Evolutionary conservation across 2,329 filamentous ascomycete species (phyloP).

Genomic region (Ceratocystiopsis brevicomis): DNA sequence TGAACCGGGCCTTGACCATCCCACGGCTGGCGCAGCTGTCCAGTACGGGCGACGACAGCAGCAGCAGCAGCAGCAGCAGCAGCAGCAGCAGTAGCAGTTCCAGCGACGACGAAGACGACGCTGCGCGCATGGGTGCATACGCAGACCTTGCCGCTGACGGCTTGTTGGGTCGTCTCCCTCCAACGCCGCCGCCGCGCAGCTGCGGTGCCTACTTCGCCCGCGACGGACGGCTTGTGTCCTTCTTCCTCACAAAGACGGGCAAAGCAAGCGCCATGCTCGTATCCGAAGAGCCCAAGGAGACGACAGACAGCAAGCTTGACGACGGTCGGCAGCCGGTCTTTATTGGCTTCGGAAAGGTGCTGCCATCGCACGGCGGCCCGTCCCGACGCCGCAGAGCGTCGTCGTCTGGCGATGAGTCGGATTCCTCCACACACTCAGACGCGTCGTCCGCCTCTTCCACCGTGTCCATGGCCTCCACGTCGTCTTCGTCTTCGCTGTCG

Average conservation of each 20-base stretch:
- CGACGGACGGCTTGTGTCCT: conserved; percentile 44
- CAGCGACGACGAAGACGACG: conserved; percentile 17
- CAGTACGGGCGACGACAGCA: conserved; percentile 36
- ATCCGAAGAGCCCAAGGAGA: conserved; percentile 24
- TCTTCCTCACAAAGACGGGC: conserved; percentile 50
- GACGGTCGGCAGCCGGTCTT: conserved; percentile 8
- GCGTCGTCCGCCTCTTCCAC: conserved; percentile 23
- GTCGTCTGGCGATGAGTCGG: conserved; percentile 21
- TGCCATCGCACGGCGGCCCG: neutral
- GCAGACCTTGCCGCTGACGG: conserved; percentile 33
- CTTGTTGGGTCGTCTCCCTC: neutral
- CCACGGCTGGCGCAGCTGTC: conserved; percentile 17
- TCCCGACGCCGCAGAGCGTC: conserved; percentile 19
- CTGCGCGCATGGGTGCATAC: conserved; percentile 34
- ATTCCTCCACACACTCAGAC: conserved; percentile 13
- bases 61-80: neutral
- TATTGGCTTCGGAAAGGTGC: conserved; percentile 9
- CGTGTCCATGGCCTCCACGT: neutral
- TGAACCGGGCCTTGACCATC: conserved; percentile 33
- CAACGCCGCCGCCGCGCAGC: conserved; percentile 22
- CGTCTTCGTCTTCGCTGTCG: neutral
- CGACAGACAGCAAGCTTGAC: conserved; percentile 5
- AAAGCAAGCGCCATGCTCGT: conserved; percentile 30
- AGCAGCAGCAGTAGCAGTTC: conserved; percentile 34
- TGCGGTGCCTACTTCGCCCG: conserved; percentile 44